phyloP scores from a whole-genome alignment of 163 green algal species.

The Prototheca cutis region DNA sequence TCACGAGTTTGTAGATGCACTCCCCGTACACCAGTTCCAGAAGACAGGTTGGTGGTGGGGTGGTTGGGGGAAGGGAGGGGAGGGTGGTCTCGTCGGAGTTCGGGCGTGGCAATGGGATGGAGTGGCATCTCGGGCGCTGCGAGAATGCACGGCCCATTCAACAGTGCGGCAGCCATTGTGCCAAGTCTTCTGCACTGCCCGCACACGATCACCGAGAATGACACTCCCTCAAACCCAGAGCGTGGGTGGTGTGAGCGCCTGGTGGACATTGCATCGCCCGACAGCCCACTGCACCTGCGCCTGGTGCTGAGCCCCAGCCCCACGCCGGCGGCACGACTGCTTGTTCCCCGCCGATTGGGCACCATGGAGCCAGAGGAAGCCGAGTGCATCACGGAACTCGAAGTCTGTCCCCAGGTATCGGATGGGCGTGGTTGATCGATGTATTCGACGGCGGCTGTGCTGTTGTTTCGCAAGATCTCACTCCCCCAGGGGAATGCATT shows the following conservation, averaged over 20 bases:
- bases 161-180: background rate
- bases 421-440: background rate
- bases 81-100: background rate
- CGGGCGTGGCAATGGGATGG: too few species aligned
- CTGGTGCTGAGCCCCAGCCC: conserved; percentile 69
- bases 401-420: conserved; percentile 41
- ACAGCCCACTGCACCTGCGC: conserved; percentile 48
- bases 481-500: too few species aligned
- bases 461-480: background rate
- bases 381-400: conserved; percentile 19
- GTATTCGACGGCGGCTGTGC: background rate
- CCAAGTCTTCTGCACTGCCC: background rate
- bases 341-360: conserved; percentile 53
- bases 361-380: conserved; percentile 21
- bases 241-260: conserved; percentile 75
- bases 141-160: background rate
- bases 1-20: conserved; percentile 96
- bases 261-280: conserved; percentile 54
- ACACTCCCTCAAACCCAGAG: conserved; percentile 2
- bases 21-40: conserved; percentile 94
- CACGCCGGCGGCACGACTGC: conserved; percentile 64
- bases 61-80: background rate
- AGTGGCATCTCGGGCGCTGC: too few species aligned
- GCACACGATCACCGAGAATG: background rate
- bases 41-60: conserved; percentile 14